Percentiles rank a stretch among this genome's conserved stretches.
phyloP scores from a whole-genome alignment of 2,329 filamentous ascomycete genomes.

The Penicillium fuscoglaucum region DNA sequence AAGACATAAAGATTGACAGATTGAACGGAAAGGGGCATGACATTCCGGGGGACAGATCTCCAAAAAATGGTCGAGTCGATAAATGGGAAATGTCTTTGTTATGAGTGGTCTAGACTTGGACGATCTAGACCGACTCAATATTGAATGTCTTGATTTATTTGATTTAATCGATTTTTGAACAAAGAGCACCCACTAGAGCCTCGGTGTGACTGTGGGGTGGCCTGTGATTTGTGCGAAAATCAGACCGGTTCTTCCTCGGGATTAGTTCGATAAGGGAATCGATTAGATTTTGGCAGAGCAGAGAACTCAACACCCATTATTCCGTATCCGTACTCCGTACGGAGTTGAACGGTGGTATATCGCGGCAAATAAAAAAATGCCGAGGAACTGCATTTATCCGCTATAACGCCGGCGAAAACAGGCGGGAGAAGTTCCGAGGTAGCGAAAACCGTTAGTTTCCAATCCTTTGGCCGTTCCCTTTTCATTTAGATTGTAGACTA shows the following conservation, averaged over 20 bases:
- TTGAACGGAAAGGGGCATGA: not conserved
- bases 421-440: constrained; percentile 1
- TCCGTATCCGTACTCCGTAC: not conserved
- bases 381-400: constrained; percentile 12
- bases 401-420: not conserved
- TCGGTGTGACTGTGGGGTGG: not conserved
- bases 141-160: not conserved
- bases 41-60: not conserved
- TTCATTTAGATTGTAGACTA: not conserved
- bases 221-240: constrained; percentile 18
- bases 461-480: not conserved
- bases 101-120: constrained; percentile 2
- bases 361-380: not conserved
- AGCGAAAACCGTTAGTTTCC: not conserved
- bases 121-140: constrained; percentile 1
- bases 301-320: not conserved
- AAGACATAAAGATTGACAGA: not conserved
- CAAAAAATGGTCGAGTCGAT: not conserved
- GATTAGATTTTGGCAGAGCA: not conserved
- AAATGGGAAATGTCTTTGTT: constrained; percentile 9
- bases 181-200: constrained; percentile 3
- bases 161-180: not conserved
- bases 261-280: not conserved
- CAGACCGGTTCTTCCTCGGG: not conserved
- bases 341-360: not conserved